Base-by-base conservation (phyloP, 345 rosid species). In the Boechera stricta region DNA sequence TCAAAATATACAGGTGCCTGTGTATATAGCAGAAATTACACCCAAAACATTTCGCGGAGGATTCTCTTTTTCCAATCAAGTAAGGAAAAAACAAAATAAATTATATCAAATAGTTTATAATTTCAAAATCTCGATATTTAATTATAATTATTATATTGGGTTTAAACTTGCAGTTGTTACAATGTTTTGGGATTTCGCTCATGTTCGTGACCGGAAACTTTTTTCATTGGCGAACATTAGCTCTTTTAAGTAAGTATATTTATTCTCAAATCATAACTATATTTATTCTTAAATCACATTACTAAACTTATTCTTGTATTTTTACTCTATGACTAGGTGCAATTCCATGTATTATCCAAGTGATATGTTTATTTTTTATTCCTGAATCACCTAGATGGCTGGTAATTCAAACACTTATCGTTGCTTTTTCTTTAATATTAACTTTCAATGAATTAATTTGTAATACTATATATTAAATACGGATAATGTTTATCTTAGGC, bases 371-470 rank as follows among this genome's bases (percentile, higher is more conserved):
- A 10, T 80, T 81, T 54, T 82, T 82, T 56, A 82, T 85, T 68
- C 86, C 88, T 3, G 91, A 87, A 57, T 87, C 91, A 74, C 88
- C 88, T 4, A 78, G 87, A 75, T 87, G 88, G 88, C 75, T 87
- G 83, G 88, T 87, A 64, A 58, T 57, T 49, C 54, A 24, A 33
- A 13, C 41, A 33, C 60, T 59, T 44, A 38, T 0, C 0, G 5
- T 33, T 41, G 2, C 29, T 16, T 62, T 64, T 47, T 3, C 4
- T 13, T 44, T 13, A 11, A 33, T 74, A 11, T 15, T 31, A 5
- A 5, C 18, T 26, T n/a, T 1, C 1, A 7, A n/a, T 57, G 31
- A 10, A 6, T 42, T 16, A 33, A 10, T 48, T 57, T 2, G 36
- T 48, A 21, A 56, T 54, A 64, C 29, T 68, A 28, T 49, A 21